Evolutionary conservation across 306 rosid species (phyloP).

Genomic region (Trichosanthes cucumerina): DNA sequence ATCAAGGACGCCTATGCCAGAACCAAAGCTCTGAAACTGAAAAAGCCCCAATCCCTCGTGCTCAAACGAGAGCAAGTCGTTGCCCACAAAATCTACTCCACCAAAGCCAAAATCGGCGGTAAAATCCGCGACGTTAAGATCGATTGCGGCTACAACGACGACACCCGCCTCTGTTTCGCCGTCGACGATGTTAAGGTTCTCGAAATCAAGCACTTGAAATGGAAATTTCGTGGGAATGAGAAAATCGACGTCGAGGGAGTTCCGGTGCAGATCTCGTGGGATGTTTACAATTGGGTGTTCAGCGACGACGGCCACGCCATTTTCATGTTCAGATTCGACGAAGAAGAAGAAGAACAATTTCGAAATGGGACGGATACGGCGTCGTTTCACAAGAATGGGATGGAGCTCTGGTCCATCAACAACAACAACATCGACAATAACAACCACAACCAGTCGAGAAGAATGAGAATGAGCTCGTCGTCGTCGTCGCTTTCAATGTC

Average conservation of each 20-base stretch:
- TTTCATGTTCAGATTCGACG: constrained; percentile 85
- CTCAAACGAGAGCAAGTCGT: constrained; percentile 63
- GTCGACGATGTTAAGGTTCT: constrained; percentile 41
- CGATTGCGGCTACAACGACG: constrained; percentile 44
- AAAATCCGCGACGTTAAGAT: constrained; percentile 46
- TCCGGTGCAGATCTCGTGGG: constrained; percentile 80
- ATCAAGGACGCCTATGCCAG: constrained; percentile 45
- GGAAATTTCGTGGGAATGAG: constrained; percentile 88
- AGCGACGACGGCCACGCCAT: constrained; percentile 50
- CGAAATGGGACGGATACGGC: neutral
- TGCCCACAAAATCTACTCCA: constrained; percentile 46
- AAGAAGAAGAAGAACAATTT: constrained; percentile 14
- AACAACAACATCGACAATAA: constrained; percentile 30
- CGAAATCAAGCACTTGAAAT: constrained; percentile 49
- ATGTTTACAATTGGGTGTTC: constrained; percentile 78
- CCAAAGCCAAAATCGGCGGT: constrained; percentile 60
- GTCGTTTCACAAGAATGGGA: constrained; percentile 14
- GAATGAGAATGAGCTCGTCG: constrained; percentile 53
- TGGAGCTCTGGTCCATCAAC: constrained; percentile 31
- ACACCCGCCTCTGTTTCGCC: constrained; percentile 34
- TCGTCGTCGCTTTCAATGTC: constrained; percentile 68
- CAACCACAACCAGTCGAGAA: constrained; percentile 45
- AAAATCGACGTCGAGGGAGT: constrained; percentile 54
- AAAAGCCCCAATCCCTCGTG: constrained; percentile 30
- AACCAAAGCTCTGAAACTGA: constrained; percentile 29